Evolutionary conservation across 371 early-diverging fungal species (phyloP).

Genomic region (Mucor mucedo): DNA sequence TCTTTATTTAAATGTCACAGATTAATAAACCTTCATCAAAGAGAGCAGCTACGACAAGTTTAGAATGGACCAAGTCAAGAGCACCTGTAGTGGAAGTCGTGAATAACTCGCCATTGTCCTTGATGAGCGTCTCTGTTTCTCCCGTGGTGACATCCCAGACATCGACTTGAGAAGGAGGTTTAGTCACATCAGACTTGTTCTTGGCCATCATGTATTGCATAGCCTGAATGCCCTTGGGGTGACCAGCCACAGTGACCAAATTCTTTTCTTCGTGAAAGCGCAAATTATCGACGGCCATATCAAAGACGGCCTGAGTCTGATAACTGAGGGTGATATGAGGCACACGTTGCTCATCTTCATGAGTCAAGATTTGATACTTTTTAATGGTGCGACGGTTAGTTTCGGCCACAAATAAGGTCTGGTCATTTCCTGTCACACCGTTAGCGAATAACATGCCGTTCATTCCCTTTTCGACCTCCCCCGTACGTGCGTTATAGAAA

Average conservation of each 20-base stretch:
- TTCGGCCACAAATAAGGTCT: conserved; percentile 41
- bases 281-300: conserved; percentile 45
- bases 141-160: conserved; percentile 29
- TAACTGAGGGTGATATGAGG: conserved; percentile 22
- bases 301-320: conserved; percentile 18
- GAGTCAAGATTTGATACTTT: conserved; percentile 28
- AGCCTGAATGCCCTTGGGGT: conserved; percentile 34
- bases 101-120: conserved; percentile 41
- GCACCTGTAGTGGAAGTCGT: conserved; percentile 35
- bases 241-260: conserved; percentile 35
- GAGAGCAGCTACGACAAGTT: conserved; percentile 39
- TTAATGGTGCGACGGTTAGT: conserved; percentile 24
- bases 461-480: conserved; percentile 25
- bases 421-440: conserved; percentile 39
- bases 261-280: conserved; percentile 26
- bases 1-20: conserved; percentile 21
- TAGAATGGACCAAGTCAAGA: conserved; percentile 27
- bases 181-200: background rate
- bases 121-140: conserved; percentile 30
- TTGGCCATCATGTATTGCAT: conserved; percentile 17
- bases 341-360: background rate
- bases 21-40: conserved; percentile 40
- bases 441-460: conserved; percentile 43
- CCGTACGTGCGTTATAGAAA: conserved; percentile 42
- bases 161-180: conserved; percentile 38